These are phyloP conservation scores for Debaryomycetaceae sp. DNA, from an alignment of 1,139 yeast genomes.

Conservation along the genomic window DNA sequence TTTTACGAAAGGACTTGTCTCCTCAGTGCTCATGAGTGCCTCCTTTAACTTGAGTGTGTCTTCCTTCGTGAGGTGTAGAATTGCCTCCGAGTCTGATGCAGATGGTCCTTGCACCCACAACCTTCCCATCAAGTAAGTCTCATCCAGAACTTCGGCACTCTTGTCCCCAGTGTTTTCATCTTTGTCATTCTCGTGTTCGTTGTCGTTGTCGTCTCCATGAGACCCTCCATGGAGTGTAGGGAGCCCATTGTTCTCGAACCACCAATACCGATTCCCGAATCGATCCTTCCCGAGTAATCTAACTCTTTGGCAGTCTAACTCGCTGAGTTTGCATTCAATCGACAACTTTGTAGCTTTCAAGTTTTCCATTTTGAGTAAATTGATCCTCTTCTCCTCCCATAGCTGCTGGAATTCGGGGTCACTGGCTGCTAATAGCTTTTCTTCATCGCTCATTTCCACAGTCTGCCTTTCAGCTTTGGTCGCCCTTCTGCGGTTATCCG, in stretches of 20 bases:
- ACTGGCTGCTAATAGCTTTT: conserved; percentile 40
- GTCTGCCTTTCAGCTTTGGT: conserved; percentile 28
- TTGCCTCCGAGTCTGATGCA: conserved; percentile 46
- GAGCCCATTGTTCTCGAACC: conserved; percentile 87
- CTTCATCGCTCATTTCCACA: conserved; percentile 47
- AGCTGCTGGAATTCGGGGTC: conserved; percentile 45
- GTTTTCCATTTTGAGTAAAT: conserved; percentile 37
- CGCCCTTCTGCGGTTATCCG: no score
- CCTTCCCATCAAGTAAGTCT: conserved; percentile 78
- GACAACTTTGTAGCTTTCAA: conserved; percentile 43
- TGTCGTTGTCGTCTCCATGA: conserved; percentile 34
- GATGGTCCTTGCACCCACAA: conserved; percentile 94
- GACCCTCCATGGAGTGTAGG: conserved; percentile 50
- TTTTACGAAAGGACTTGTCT: conserved; percentile 11
- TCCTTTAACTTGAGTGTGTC: conserved; percentile 10
- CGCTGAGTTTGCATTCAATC: conserved; percentile 55
- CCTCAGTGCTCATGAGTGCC: no score
- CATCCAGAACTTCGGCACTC: conserved; percentile 37
- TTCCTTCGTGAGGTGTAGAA: conserved; percentile 3
- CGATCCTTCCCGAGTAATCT: conserved; percentile 79
- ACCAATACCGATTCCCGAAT: conserved; percentile 85
- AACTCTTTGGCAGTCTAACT: conserved; percentile 75
- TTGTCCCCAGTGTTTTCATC: conserved; percentile 33
- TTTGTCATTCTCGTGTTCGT: conserved; percentile 31
- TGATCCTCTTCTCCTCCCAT: conserved; percentile 39